Evolutionary conservation across 352 stramenopile genomes (phyloP), one percentile per base, ranked within the genome.

Genomic region (Globisporangium paroecandrum): DNA sequence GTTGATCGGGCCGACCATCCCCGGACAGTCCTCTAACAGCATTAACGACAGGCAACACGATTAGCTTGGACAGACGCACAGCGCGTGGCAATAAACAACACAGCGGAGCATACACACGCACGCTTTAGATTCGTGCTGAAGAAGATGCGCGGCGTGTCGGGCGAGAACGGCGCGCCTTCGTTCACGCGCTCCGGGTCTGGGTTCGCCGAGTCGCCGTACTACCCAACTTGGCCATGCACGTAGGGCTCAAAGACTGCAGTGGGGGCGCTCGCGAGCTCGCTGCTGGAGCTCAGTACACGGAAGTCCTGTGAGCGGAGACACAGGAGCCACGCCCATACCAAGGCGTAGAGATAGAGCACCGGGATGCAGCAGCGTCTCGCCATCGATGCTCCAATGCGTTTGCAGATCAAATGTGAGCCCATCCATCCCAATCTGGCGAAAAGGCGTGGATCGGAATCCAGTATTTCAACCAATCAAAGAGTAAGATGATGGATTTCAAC

Each of bases 1-100:
- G 29, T 82, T 81, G 49, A 96, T 77, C 5, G 95, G 94, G 1
- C 96, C 95, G 58, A 93, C 78, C 88, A 95, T 95, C 3, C 83
- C 81, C 0, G 88, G 88, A 38, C 88, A 95, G 13, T 76, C 78
- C 67, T 94, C 84, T 92, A 51, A 51, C 8, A 24, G 13, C 41
- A 49, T 22, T 20, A 51, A 22, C 43, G 4, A 10, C 7, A 51
- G 2, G 13, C 38, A 51, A 24, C 18, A 51, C 20, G 43, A 3
- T 51, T 24, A 56, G 22, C 7, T 58, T 10, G 13, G 57, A 32
- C 43, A 15, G 38, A 43, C 36, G 36, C 10, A 51, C 56, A 58
- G 12, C 18, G 1, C 9, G 18, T 10, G 20, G 54, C 1, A 60
- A 15, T 51, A 51, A 51, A 9, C 43, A 51, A 22, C 18, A 38